phyloP scores from a whole-genome alignment of 2,329 filamentous ascomycete genomes.

The Sarocladium oryzae region DNA sequence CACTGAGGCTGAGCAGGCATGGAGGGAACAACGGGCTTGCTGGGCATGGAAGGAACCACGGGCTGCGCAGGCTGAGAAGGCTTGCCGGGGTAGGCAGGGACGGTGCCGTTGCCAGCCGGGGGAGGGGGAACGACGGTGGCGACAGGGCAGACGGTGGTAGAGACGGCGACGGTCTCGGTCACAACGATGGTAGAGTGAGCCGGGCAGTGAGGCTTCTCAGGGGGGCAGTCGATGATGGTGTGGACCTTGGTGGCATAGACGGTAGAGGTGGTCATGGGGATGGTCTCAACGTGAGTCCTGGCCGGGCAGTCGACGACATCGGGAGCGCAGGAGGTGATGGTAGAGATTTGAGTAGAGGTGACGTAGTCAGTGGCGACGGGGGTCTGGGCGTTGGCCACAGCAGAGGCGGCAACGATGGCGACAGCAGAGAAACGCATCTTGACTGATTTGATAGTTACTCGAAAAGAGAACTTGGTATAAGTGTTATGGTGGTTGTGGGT shows the following conservation, averaged over 20 bases:
- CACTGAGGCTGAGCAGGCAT: constrained; percentile 17
- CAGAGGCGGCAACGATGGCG: constrained; percentile 12
- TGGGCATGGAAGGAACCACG: constrained; percentile 10
- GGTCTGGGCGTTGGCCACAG: constrained; percentile 18
- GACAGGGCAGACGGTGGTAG: constrained; percentile 35
- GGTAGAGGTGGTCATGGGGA: constrained; percentile 41
- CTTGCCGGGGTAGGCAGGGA: constrained; percentile 11
- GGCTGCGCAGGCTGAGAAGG: constrained; percentile 14
- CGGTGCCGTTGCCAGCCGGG: constrained; percentile 1
- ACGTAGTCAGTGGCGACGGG: constrained; percentile 43
- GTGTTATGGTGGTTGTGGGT: constrained; percentile 13
- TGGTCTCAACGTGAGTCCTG: constrained; percentile 25
- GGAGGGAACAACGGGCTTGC: constrained; percentile 8
- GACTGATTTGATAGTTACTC: constrained; percentile 28
- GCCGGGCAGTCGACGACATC: constrained; percentile 51
- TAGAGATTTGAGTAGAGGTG: constrained; percentile 46
- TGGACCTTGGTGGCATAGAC: constrained; percentile 52
- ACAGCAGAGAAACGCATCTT: constrained; percentile 56
- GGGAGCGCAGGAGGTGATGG: constrained; percentile 52
- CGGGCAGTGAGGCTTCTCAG: constrained; percentile 58
- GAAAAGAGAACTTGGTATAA: constrained; percentile 17
- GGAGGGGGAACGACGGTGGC: constrained; percentile 14
- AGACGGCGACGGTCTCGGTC: constrained; percentile 31
- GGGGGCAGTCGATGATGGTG: constrained; percentile 56
- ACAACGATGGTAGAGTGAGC: constrained; percentile 28